Evolutionary conservation across 2,329 filamentous ascomycete species (phyloP).

Genomic region (Sarocladiaceae sp.): DNA sequence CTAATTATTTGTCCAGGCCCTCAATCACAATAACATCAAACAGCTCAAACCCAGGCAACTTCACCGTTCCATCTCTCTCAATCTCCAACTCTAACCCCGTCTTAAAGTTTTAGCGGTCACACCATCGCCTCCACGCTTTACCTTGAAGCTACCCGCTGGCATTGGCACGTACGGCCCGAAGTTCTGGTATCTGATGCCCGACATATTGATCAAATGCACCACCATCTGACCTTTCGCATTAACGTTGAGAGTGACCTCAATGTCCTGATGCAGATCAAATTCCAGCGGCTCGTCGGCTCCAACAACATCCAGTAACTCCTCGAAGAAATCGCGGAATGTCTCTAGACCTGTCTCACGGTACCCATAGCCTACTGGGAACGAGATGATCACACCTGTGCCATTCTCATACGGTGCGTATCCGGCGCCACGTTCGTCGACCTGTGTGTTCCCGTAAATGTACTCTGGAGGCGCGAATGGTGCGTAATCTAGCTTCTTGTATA

Average conservation of each 20-base stretch:
- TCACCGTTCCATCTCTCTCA: conserved; percentile 9
- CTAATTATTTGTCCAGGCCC: conserved; percentile 1
- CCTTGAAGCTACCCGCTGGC: conserved; percentile 7
- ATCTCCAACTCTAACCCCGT: conserved; percentile 8
- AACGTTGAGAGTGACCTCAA: conserved; percentile 12
- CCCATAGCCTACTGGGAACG: conserved; percentile 11
- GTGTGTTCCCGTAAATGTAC: conserved; percentile 13
- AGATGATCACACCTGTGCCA: conserved; percentile 11
- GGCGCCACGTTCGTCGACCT: conserved; percentile 12
- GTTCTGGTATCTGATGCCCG: conserved; percentile 12
- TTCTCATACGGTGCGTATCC: conserved; percentile 3
- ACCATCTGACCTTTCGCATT: conserved; percentile 9
- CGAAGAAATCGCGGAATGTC: conserved; percentile 12
- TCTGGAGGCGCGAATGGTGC: conserved; percentile 14
- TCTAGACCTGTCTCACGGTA: conserved; percentile 12
- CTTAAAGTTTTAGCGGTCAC: conserved; percentile 9
- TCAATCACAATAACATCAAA: conserved; percentile 14
- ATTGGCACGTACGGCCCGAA: conserved; percentile 12
- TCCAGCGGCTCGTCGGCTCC: conserved; percentile 6
- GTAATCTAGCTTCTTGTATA: conserved; percentile 10
- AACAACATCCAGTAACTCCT: neutral
- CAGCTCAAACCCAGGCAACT: conserved; percentile 10
- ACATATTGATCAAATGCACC: conserved; percentile 13
- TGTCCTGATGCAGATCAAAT: conserved; percentile 11
- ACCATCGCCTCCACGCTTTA: neutral